Conservation (phyloP, 371 early-diverging fungal genomes). For the Blakeslea trispora region DNA sequence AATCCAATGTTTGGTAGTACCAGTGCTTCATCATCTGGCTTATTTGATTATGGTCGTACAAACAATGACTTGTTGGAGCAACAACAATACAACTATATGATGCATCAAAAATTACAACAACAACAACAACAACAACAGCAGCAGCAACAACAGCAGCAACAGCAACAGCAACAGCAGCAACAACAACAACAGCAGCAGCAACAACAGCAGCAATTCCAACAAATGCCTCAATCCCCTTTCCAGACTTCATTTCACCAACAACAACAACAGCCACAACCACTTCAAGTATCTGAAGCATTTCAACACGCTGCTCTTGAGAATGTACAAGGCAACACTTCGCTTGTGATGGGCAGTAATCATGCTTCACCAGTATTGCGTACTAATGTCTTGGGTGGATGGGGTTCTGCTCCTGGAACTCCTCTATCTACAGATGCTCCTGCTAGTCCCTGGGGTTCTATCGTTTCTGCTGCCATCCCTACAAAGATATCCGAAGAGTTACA, state of each 20-base stretch:
- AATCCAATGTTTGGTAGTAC: slow-evolving; percentile 37
- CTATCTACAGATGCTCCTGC: slow-evolving; percentile 32
- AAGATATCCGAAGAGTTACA: slow-evolving; percentile 36
- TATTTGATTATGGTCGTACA: slow-evolving; percentile 44
- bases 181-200: slow-evolving; percentile 27
- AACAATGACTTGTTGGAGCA: slow-evolving; percentile 35
- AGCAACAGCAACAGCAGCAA: slow-evolving; percentile 28
- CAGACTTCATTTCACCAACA: slow-evolving; percentile 11
- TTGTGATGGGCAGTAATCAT: slow-evolving; percentile 21
- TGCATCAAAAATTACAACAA: slow-evolving; percentile 58
- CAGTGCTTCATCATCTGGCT: slow-evolving; percentile 24
- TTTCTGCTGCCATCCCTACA: slow-evolving; percentile 30
- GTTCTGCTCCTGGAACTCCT: slow-evolving; percentile 49
- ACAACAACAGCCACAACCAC: slow-evolving; percentile 27
- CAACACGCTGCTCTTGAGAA: slow-evolving; percentile 18
- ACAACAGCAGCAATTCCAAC: slow-evolving; percentile 4
- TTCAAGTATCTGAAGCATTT: slow-evolving; percentile 20
- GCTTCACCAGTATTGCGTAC: slow-evolving; percentile 32
- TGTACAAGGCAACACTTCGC: slow-evolving; percentile 1
- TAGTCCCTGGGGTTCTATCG: slow-evolving; percentile 40
- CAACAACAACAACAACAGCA: slow-evolving; percentile 36
- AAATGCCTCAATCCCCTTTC: not conserved
- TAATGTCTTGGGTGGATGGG: slow-evolving; percentile 34
- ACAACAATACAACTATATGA: slow-evolving; percentile 51
- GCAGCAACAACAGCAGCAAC: slow-evolving; percentile 26